A percentile compares a stretch with the other conserved stretches of the same genome.
These are phyloP conservation scores for Phytophthora ramorum DNA, from an alignment of 352 stramenopile genomes.

Conservation along the genomic window DNA sequence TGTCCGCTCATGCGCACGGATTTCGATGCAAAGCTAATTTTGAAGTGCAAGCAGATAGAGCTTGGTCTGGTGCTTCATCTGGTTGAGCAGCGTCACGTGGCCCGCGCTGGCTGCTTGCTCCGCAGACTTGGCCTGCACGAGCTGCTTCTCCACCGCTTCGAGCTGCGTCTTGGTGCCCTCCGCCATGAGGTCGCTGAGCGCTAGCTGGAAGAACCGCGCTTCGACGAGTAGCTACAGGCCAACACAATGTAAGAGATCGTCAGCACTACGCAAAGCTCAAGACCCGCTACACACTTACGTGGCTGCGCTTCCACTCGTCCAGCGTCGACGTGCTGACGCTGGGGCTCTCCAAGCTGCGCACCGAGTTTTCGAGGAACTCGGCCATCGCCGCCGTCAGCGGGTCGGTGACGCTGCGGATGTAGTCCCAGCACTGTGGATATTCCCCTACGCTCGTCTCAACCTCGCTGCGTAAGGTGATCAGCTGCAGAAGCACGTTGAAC, in stretches of 20 bases:
- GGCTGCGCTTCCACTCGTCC: constrained; percentile 64
- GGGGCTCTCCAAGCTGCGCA: constrained; percentile 34
- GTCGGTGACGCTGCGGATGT: constrained; percentile 57
- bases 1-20: too few relatives aligned
- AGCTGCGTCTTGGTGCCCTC: constrained; percentile 63
- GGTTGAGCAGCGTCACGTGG: constrained; percentile 59
- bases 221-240: constrained; percentile 69
- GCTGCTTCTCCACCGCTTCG: constrained; percentile 53
- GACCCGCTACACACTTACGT: constrained; percentile 47
- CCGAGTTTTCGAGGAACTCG: constrained; percentile 49
- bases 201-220: constrained; percentile 72
- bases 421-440: constrained; percentile 62
- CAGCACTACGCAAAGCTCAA: neutral
- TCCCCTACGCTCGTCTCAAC: constrained; percentile 71
- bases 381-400: constrained; percentile 61
- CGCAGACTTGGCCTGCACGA: constrained; percentile 43
- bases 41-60: constrained; percentile 77
- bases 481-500: constrained; percentile 79
- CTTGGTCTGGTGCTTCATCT: constrained; percentile 86
- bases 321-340: constrained; percentile 10
- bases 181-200: constrained; percentile 57
- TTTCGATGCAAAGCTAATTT: neutral
- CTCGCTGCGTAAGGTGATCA: constrained; percentile 79
- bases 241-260: constrained; percentile 10
- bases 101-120: constrained; percentile 45